Conservation (phyloP, 169 alveolate species). For the Plasmodium inui region DNA sequence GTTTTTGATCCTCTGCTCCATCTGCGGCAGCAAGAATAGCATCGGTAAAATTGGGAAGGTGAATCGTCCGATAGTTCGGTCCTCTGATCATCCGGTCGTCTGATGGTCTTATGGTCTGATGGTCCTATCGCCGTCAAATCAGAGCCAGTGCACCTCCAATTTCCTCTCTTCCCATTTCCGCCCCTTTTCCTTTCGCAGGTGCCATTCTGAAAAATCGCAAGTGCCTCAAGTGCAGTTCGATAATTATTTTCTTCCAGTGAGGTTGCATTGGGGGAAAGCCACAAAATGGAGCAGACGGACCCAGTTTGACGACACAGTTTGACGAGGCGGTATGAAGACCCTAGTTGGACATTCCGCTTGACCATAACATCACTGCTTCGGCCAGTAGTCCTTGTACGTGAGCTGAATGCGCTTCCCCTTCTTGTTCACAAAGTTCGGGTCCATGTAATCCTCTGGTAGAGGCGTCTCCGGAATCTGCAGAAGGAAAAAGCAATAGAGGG, state of each 20-base stretch:
- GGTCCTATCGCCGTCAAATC: not conserved
- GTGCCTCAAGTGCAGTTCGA: slow-evolving; percentile 39
- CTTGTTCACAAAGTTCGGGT: slow-evolving; percentile 88
- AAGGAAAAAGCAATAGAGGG: not conserved
- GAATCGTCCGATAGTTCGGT: too few relatives aligned
- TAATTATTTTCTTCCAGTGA: slow-evolving; percentile 45
- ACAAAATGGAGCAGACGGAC: not conserved
- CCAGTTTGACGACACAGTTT: not conserved
- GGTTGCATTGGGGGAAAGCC: not conserved
- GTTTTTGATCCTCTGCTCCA: slow-evolving; percentile 47
- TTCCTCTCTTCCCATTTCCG: not conserved
- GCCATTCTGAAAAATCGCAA: slow-evolving; percentile 49
- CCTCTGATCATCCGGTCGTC: not conserved
- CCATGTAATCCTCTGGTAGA: slow-evolving; percentile 87
- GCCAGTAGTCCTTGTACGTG: slow-evolving; percentile 85
- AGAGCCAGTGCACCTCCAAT: not conserved
- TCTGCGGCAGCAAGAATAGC: slow-evolving; percentile 52
- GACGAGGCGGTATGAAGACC: not conserved
- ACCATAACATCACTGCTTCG: slow-evolving; percentile 78
- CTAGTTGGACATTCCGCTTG: not conserved
- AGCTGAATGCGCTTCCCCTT: slow-evolving; percentile 86
- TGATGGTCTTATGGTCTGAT: not conserved
- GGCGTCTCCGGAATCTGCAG: slow-evolving; percentile 88
- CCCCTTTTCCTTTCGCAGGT: not conserved
- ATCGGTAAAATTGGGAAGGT: slow-evolving; percentile 23